phyloP scores from a whole-genome alignment of 331 rosid species.

The Ulmus americana region DNA sequence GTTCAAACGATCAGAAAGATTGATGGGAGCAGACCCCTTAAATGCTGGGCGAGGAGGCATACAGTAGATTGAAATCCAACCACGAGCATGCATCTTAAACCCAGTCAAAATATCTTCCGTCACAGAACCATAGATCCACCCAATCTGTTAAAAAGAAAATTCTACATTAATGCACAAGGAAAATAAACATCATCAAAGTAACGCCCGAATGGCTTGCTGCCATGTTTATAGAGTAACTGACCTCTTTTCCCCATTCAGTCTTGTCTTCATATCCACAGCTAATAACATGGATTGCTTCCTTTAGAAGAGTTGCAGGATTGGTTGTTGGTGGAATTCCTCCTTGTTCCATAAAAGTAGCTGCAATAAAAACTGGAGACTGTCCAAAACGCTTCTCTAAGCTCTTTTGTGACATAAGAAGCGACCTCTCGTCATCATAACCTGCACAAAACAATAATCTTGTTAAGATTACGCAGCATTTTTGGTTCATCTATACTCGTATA shows the following conservation, averaged over 20 bases:
- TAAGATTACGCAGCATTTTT: not conserved
- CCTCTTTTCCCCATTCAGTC: constrained; percentile 99
- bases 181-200: not conserved
- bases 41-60: constrained; percentile 99
- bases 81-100: constrained; percentile 99
- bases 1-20: constrained; percentile 97
- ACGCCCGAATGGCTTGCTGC: not conserved
- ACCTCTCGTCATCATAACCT: constrained; percentile 94
- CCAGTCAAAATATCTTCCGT: constrained; percentile 99
- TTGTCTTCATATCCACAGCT: constrained; percentile 99
- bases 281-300: constrained; percentile 97
- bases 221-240: constrained; percentile 22
- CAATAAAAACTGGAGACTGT: constrained; percentile 94
- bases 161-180: constrained; percentile 3
- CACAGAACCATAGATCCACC: constrained; percentile 99
- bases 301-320: constrained; percentile 90
- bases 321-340: constrained; percentile 98
- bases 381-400: constrained; percentile 98
- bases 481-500: not conserved
- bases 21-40: constrained; percentile 97
- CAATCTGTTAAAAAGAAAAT: constrained; percentile 55
- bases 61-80: constrained; percentile 96
- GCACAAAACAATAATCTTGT: constrained; percentile 27
- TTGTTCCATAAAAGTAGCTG: constrained; percentile 95
- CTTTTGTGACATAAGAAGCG: constrained; percentile 87